phyloP scores from a whole-genome alignment of 2,329 filamentous ascomycete species.

The Fusarium drepaniforme region DNA sequence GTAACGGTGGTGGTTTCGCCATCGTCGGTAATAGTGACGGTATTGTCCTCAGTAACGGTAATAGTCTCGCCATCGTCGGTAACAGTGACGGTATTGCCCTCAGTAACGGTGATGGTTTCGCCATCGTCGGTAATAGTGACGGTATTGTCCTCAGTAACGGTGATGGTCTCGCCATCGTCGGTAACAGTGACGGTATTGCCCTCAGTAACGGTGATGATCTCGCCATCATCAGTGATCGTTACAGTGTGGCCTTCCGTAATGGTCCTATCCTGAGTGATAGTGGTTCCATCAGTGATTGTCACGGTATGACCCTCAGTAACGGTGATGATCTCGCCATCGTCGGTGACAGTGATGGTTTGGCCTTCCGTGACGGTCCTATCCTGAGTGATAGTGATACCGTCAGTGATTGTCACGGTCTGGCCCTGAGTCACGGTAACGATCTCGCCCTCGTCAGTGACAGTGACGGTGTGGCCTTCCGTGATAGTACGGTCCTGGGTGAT shows the following conservation, averaged over 20 bases:
- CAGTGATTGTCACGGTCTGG: slow-evolving; percentile 10
- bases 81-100: background rate
- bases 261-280: background rate
- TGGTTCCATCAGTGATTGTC: slow-evolving; percentile 12
- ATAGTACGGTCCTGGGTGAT: slow-evolving; percentile 2
- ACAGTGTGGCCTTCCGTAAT: background rate
- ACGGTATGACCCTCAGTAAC: slow-evolving; percentile 10
- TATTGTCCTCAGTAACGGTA: background rate
- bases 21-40: background rate
- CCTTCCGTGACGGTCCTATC: background rate
- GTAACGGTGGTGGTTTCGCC: slow-evolving; percentile 8
- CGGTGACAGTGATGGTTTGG: background rate
- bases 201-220: slow-evolving; percentile 12
- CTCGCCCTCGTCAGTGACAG: background rate
- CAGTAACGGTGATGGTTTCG: too few species aligned
- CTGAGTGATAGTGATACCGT: slow-evolving; percentile 4
- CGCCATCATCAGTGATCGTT: background rate
- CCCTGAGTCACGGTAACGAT: background rate
- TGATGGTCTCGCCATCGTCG: too few species aligned
- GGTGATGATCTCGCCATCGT: background rate
- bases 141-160: too few species aligned
- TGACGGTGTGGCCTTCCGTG: background rate
- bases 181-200: background rate
- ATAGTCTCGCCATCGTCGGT: background rate
- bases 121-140: too few species aligned